These are phyloP conservation scores for Annona cherimola DNA, from an alignment of 164 flowering plant genomes.

Conservation along the genomic window DNA sequence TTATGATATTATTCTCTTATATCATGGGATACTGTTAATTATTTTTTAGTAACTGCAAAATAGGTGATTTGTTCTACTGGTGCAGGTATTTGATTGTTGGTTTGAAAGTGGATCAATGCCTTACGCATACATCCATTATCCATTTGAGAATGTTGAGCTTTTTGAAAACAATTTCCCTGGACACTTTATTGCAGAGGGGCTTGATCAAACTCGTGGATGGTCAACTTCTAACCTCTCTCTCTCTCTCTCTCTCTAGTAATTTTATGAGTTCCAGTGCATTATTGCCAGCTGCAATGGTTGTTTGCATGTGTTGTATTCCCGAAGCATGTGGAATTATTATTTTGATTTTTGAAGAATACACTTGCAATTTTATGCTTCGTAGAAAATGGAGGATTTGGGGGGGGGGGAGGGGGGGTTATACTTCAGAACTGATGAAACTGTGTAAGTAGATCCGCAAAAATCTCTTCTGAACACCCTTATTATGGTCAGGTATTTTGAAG, in stretches of 20 bases:
- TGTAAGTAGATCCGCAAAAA: too few relatives aligned
- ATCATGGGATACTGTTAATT: background rate
- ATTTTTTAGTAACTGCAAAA: background rate
- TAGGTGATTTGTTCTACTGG: background rate
- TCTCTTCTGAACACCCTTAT: too few relatives aligned
- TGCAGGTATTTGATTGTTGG: constrained; percentile 98
- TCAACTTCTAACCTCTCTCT: constrained; percentile 21
- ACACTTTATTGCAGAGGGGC: constrained; percentile 96
- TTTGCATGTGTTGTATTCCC: too few relatives aligned
- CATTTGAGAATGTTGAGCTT: constrained; percentile 88
- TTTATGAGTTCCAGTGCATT: background rate
- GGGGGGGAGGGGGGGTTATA: too few relatives aligned
- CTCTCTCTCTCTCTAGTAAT: background rate
- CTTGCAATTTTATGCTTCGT: too few relatives aligned
- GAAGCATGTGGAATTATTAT: too few relatives aligned
- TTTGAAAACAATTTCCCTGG: constrained; percentile 96
- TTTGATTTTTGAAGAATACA: too few relatives aligned
- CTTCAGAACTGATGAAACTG: too few relatives aligned
- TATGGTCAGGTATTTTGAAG: too few relatives aligned
- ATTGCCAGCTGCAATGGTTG: too few relatives aligned
- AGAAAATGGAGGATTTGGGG: too few relatives aligned
- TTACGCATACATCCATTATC: constrained; percentile 94
- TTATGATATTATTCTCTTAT: background rate
- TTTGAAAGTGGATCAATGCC: constrained; percentile 99
- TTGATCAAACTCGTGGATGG: constrained; percentile 99